A percentile compares a stretch with the other conserved stretches of the same genome.
phyloP scores from a whole-genome alignment of 306 rosid species.

The Ziziphus jujuba region DNA sequence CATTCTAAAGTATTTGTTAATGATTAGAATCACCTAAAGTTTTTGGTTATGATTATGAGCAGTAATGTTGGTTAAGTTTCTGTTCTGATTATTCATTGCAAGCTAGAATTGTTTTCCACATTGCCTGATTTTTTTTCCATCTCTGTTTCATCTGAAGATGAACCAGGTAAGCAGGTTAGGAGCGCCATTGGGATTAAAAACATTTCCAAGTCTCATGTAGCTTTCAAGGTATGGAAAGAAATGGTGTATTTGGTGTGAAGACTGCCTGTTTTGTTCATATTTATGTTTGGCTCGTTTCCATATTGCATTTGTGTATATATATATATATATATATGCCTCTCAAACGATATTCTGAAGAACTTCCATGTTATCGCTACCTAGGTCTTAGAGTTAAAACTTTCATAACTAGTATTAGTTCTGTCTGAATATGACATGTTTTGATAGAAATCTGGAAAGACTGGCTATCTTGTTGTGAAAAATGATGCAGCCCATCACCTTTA shows the following conservation, averaged over 20 bases:
- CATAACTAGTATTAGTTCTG: background rate
- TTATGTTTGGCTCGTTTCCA: background rate
- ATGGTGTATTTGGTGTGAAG: background rate
- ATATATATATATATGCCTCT: background rate
- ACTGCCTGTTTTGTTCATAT: slow-evolving; percentile 1
- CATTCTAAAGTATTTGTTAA: background rate
- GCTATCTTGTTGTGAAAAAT: background rate
- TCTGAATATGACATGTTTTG: background rate
- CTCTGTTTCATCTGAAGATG: slow-evolving; percentile 57
- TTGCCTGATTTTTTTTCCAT: slow-evolving; percentile 29
- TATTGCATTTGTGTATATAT: background rate
- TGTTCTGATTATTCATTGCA: slow-evolving; percentile 2
- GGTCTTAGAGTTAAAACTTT: background rate
- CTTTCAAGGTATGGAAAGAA: slow-evolving; percentile 72
- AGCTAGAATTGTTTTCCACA: slow-evolving; percentile 9
- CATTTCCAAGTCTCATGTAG: slow-evolving; percentile 73
- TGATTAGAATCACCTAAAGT: background rate
- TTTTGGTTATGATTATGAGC: slow-evolving; percentile 11
- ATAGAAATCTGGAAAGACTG: background rate
- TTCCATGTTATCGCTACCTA: background rate
- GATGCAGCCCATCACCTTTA: background rate
- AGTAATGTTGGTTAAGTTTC: slow-evolving; percentile 1
- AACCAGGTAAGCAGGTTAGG: slow-evolving; percentile 89
- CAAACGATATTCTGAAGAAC: background rate
- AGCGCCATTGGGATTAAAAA: slow-evolving; percentile 82